Evolutionary conservation across 2,329 filamentous ascomycete species (phyloP), one percentile per base, ranked within the genome.

Genomic region (Emmonsiellopsis sp.): DNA sequence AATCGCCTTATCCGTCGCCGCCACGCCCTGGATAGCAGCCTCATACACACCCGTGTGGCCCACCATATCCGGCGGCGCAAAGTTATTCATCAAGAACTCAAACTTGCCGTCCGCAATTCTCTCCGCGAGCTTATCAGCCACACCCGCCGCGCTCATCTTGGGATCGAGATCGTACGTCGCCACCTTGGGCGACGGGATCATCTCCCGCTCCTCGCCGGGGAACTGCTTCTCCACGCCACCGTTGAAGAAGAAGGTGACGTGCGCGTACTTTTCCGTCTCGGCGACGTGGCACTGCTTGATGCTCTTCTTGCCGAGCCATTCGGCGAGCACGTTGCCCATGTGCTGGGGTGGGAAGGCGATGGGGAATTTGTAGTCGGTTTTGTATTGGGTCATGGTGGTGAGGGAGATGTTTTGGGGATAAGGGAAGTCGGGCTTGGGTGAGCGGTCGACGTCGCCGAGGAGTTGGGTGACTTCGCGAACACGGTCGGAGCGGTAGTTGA

Each of bases 221-320:
- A 96, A 98, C 59, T 89, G 87, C 78, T 96, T 95, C 78, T 98
- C 93, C 51, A 95, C 88, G 67, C 93, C 93, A 54, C 93, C 93
- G 76, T 98, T 98, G 85, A 97, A 97, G 82, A 97, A 97, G 82
- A 97, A 97, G 54, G 93, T 97, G 59, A 98, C 93, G 76, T 98
- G 93, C 37, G 93, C 93, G 73, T 98, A 98, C 79, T 98, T 98
- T 74, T 98, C 93, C 2, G 93, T 98, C 81, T 98, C 93, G 54
- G 93, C 93, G 62, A 97, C 82, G 77, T 98, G 93, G 62, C 92
- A 93, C 76, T 98, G 93, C 77, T 91, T 85, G 58, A 95, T 79
- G 44, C 81, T 82, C 73, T 97, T 86, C 78, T 92, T 93, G 64
- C 86, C 84, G 20, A 98, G 81, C 84, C 91, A 97, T 77, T 98